phyloP scores from a whole-genome alignment of 208 protist genomes.

The Leishmania turanica region DNA sequence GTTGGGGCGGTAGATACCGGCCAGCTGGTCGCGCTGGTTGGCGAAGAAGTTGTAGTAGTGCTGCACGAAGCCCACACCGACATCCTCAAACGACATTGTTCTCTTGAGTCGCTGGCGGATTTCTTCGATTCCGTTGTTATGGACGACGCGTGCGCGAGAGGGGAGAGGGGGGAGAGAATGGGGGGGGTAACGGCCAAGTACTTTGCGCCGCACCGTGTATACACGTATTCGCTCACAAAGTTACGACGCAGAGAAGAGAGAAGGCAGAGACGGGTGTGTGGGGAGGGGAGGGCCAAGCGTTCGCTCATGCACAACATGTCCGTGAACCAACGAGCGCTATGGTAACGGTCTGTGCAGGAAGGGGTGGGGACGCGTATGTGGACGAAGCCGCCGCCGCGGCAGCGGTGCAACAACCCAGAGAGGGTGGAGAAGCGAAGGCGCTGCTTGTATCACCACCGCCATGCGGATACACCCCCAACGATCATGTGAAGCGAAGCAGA shows the following conservation, averaged over 20 bases:
- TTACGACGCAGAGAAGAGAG: not conserved
- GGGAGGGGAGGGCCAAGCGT: not conserved
- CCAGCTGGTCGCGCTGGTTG: slow-evolving; percentile 58
- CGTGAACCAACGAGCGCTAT: not conserved
- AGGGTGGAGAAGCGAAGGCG: not conserved
- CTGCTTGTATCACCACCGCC: not conserved
- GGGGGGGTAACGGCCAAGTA: not conserved
- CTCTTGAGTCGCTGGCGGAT: too few species aligned
- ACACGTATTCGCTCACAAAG: not conserved
- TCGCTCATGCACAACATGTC: not conserved
- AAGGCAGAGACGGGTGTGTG: not conserved
- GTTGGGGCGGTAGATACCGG: slow-evolving; percentile 74
- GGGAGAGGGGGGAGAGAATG: not conserved
- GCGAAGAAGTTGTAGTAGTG: slow-evolving; percentile 91
- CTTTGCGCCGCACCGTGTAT: not conserved
- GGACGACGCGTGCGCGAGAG: not conserved
- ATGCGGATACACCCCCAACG: not conserved
- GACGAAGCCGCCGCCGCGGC: not conserved
- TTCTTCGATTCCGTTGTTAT: not conserved
- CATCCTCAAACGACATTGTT: slow-evolving; percentile 73
- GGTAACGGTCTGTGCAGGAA: not conserved
- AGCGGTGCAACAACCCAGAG: not conserved
- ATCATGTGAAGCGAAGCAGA: not conserved
- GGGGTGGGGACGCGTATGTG: not conserved
- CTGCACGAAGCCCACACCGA: slow-evolving; percentile 71